Evolutionary conservation across 2,329 filamentous ascomycete species (phyloP).

Genomic region (Fusarium ramigenum): DNA sequence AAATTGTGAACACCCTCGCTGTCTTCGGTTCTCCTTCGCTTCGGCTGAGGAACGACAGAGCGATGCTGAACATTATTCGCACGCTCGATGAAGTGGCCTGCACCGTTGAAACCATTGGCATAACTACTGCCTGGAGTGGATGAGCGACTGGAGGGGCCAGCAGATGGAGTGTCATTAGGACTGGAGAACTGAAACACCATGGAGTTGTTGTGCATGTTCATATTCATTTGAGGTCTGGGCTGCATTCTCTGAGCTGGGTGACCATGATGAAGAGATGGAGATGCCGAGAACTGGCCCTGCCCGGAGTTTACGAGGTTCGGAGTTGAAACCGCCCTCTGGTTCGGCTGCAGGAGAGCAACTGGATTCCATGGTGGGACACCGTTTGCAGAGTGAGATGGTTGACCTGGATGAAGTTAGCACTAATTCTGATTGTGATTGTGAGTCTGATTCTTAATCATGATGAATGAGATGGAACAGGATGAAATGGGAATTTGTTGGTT

Average conservation of each 20-base stretch:
- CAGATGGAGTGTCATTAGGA: conserved; percentile 48
- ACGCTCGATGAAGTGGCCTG: conserved; percentile 74
- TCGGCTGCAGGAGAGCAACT: conserved; percentile 53
- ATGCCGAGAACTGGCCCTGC: conserved; percentile 37
- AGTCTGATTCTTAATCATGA: background rate
- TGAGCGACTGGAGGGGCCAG: conserved; percentile 45
- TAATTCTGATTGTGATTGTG: background rate
- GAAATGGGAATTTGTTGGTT: background rate
- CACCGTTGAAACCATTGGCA: conserved; percentile 49
- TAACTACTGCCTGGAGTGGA: conserved; percentile 47
- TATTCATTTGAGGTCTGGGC: conserved; percentile 42
- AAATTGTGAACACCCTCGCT: conserved; percentile 54
- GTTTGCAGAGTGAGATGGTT: conserved; percentile 41
- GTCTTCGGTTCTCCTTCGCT: conserved; percentile 69
- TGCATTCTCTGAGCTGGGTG: conserved; percentile 34
- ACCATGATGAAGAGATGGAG: conserved; percentile 34
- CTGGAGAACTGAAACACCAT: conserved; percentile 57
- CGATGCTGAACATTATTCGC: conserved; percentile 80
- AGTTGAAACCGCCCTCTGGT: conserved; percentile 44
- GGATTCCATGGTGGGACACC: conserved; percentile 53
- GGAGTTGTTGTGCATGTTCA: conserved; percentile 45
- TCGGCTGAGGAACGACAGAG: conserved; percentile 64
- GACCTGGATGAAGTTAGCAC: conserved; percentile 39
- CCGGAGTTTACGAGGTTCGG: conserved; percentile 41
- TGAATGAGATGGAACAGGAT: conserved; percentile 10